Evolutionary conservation across 2,329 filamentous ascomycete genomes (phyloP).

Genomic region (Aspergillus proliferans): DNA sequence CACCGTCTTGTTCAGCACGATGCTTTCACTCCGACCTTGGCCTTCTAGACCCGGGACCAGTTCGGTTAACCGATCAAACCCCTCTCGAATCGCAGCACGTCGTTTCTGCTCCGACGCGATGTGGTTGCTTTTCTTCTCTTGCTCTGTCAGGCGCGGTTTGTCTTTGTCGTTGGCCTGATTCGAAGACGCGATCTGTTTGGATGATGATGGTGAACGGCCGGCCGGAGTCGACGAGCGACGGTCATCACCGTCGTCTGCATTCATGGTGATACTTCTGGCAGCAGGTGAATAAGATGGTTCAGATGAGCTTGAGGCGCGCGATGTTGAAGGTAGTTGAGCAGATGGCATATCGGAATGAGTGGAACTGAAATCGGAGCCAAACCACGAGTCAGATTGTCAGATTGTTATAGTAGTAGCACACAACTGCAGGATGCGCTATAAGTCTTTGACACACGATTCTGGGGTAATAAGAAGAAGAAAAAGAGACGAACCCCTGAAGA

Average conservation of each 20-base stretch:
- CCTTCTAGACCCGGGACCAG: slow-evolving; percentile 77
- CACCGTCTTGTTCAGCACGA: slow-evolving; percentile 68
- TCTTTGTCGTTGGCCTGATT: slow-evolving; percentile 37
- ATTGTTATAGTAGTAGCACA: too few species aligned
- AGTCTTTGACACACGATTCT: not conserved
- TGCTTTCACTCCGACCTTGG: slow-evolving; percentile 75
- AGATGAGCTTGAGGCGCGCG: slow-evolving; percentile 19
- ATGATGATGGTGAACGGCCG: not conserved
- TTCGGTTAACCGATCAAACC: slow-evolving; percentile 73
- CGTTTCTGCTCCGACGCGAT: slow-evolving; percentile 62
- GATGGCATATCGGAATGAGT: slow-evolving; percentile 15
- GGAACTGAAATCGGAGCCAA: not conserved
- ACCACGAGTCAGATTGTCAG: too few species aligned
- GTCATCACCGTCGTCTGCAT: slow-evolving; percentile 24
- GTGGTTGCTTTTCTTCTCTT: slow-evolving; percentile 69
- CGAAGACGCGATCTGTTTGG: slow-evolving; percentile 12
- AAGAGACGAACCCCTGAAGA: not conserved
- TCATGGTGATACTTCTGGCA: slow-evolving; percentile 11
- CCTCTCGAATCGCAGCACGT: slow-evolving; percentile 69
- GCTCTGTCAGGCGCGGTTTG: slow-evolving; percentile 60
- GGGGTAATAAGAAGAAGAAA: not conserved
- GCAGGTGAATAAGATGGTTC: slow-evolving; percentile 18
- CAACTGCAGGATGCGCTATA: not conserved
- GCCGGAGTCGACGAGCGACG: slow-evolving; percentile 30
- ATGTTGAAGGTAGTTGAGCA: slow-evolving; percentile 14